phyloP scores from a whole-genome alignment of 2,329 filamentous ascomycete genomes.

The Leptographium wingfieldii region DNA sequence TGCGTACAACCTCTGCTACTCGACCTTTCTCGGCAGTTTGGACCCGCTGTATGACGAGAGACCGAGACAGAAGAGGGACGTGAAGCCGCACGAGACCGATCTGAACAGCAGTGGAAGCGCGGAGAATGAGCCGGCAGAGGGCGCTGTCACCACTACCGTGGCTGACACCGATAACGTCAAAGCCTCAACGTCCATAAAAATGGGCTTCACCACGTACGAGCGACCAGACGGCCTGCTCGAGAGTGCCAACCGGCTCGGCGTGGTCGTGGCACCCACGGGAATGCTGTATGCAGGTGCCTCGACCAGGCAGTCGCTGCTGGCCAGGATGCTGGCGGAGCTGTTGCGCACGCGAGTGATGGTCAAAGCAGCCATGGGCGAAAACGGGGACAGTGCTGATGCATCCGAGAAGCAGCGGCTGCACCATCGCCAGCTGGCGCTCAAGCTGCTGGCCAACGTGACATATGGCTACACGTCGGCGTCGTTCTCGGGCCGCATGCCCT shows the following conservation, averaged over 20 bases:
- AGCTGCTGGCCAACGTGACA: constrained; percentile 95
- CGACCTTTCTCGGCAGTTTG: constrained; percentile 82
- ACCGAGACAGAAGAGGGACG: neutral
- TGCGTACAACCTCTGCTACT: constrained; percentile 98
- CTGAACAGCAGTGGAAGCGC: neutral
- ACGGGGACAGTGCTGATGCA: neutral
- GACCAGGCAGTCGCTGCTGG: constrained; percentile 78
- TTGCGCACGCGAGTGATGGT: constrained; percentile 96
- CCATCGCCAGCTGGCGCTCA: constrained; percentile 85
- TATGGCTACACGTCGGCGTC: constrained; percentile 97
- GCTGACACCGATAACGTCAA: no score
- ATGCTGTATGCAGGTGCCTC: constrained; percentile 87
- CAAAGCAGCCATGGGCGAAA: constrained; percentile 79
- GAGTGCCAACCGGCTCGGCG: constrained; percentile 62
- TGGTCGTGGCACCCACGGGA: constrained; percentile 90
- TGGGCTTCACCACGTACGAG: constrained; percentile 84
- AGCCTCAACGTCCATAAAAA: constrained; percentile 50
- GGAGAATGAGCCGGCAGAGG: neutral
- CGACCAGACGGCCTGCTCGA: constrained; percentile 64
- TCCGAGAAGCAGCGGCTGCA: constrained; percentile 80
- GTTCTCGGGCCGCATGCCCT: constrained; percentile 95
- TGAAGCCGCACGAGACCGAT: neutral
- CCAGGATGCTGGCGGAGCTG: constrained; percentile 94
- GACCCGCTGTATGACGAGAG: constrained; percentile 9
- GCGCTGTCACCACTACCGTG: no score